Conservation (phyloP, 2,329 filamentous ascomycete genomes). For the Colletotrichum spaethianum region DNA sequence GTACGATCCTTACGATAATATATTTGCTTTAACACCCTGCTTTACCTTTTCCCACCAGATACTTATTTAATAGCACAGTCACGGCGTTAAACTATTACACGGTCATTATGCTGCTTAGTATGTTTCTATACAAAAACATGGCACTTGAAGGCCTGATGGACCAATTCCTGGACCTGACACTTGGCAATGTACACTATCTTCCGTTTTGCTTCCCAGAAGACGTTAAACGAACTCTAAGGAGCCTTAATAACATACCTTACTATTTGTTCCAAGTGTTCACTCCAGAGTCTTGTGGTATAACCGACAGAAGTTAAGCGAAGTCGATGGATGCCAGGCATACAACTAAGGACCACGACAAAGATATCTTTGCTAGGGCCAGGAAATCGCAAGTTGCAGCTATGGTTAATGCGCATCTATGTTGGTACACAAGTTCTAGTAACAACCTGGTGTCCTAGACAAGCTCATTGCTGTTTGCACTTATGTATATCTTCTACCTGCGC, state of each 20-base stretch:
- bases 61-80: too few relatives aligned
- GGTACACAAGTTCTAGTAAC: background rate
- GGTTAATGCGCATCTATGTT: background rate
- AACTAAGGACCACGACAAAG: background rate
- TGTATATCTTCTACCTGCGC: background rate
- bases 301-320: background rate
- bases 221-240: background rate
- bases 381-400: background rate
- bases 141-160: background rate
- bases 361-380: background rate
- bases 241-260: background rate
- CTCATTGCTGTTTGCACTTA: background rate
- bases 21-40: background rate
- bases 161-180: background rate
- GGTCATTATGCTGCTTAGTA: too few relatives aligned
- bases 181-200: background rate
- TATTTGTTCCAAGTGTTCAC: background rate
- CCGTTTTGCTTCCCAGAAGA: background rate
- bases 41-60: too few relatives aligned
- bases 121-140: background rate
- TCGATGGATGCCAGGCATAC: background rate
- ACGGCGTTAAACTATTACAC: too few relatives aligned
- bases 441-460: background rate
- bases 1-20: too few relatives aligned
- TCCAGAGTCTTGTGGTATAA: background rate